These are phyloP conservation scores for Crucibulum laeve DNA, from an alignment of 768 basidiomycete species.

Conservation along the genomic window DNA sequence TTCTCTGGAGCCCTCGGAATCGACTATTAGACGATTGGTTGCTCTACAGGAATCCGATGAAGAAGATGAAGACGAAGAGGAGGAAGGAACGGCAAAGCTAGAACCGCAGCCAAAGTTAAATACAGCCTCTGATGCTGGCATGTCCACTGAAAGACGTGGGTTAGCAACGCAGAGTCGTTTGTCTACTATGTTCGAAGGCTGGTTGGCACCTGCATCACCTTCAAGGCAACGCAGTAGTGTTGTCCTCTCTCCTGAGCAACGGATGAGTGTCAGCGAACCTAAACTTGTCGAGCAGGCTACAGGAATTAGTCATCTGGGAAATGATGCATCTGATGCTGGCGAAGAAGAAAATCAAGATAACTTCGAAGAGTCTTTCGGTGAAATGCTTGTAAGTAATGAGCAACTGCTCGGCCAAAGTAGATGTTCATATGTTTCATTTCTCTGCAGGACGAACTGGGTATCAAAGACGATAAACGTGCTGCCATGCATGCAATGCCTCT, in stretches of 20 bases:
- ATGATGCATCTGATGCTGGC: conserved; percentile 13
- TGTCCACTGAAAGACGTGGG: conserved; percentile 44
- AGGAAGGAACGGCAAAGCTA: conserved; percentile 59
- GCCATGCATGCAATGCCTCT: conserved; percentile 57
- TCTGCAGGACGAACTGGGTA: conserved; percentile 62
- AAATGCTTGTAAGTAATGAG: conserved; percentile 56
- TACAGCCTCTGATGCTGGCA: conserved; percentile 1
- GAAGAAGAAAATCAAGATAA: conserved; percentile 28
- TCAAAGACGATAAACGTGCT: conserved; percentile 66
- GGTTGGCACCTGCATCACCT: conserved; percentile 48
- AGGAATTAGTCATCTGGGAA: conserved; percentile 21
- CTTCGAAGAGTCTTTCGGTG: conserved; percentile 55
- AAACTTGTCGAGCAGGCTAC: conserved; percentile 47
- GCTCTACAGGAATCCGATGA: conserved; percentile 46
- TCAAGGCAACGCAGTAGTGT: conserved; percentile 28
- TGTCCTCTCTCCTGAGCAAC: conserved; percentile 28
- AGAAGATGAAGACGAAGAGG: conserved; percentile 34
- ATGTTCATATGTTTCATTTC: background rate
- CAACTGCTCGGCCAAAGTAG: background rate
- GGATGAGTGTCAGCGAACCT: conserved; percentile 73
- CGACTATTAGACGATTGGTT: conserved; percentile 43
- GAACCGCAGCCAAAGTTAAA: background rate
- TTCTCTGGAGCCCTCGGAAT: conserved; percentile 49
- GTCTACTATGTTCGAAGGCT: conserved; percentile 64
- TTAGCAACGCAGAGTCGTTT: conserved; percentile 57